These are phyloP conservation scores for Neofusicoccum laricinum DNA, from an alignment of 2,329 filamentous ascomycete species.

Conservation along the genomic window DNA sequence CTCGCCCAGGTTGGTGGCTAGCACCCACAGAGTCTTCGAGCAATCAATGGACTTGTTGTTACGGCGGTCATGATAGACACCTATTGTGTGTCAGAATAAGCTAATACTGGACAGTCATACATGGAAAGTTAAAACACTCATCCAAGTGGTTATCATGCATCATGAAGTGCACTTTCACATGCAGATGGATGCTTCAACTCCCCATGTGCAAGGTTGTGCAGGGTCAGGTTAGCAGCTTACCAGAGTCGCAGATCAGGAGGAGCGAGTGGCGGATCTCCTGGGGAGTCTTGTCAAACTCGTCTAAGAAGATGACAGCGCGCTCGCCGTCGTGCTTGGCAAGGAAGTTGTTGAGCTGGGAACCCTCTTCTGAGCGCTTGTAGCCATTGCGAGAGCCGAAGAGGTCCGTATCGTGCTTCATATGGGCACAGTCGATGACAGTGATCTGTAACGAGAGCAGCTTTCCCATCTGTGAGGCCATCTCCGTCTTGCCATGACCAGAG, in stretches of 20 bases:
- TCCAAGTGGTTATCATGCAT: too few species aligned
- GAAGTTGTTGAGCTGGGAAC: constrained; percentile 49
- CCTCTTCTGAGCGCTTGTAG: constrained; percentile 34
- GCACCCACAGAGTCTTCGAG: constrained; percentile 48
- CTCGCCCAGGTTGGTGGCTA: constrained; percentile 47
- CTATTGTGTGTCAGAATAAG: not conserved
- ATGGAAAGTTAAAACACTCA: too few species aligned
- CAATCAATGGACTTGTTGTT: constrained; percentile 35
- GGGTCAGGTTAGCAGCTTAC: constrained; percentile 23
- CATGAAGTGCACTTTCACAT: too few species aligned
- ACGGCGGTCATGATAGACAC: constrained; percentile 42
- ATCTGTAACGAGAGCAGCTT: constrained; percentile 39
- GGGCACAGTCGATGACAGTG: constrained; percentile 41
- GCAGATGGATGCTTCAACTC: too few species aligned
- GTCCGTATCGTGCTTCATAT: constrained; percentile 36
- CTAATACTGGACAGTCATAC: not conserved
- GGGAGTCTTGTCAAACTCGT: constrained; percentile 52
- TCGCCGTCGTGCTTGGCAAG: constrained; percentile 36
- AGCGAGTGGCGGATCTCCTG: constrained; percentile 42
- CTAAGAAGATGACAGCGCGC: constrained; percentile 47
- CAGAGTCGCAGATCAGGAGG: constrained; percentile 45
- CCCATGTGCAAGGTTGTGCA: too few species aligned
- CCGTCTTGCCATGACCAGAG: constrained; percentile 51
- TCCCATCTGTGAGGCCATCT: constrained; percentile 44
- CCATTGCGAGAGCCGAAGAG: constrained; percentile 43